These are phyloP conservation scores for barley (Hordeum vulgare) DNA, from an alignment of 176 grass and related monocot genomes.

Conservation along the genomic window DNA sequence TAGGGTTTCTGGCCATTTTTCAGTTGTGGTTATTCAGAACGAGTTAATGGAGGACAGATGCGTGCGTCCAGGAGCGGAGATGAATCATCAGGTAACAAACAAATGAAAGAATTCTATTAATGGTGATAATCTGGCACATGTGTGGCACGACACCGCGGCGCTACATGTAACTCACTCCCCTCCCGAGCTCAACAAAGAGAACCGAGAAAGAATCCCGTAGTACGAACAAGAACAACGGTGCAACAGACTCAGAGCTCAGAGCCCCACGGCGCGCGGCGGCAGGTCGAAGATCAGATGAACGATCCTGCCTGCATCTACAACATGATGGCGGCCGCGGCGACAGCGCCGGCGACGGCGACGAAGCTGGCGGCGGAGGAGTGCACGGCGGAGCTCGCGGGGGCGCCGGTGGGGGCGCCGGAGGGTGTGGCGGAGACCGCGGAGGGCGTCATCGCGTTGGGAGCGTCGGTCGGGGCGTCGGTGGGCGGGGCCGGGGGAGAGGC, in stretches of 20 bases:
- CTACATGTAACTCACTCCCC: not conserved
- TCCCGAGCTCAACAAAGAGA: not conserved
- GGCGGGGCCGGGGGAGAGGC: conserved; percentile 26
- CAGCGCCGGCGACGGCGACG: conserved; percentile 23
- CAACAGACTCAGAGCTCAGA: not conserved
- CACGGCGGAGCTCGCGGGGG: not conserved
- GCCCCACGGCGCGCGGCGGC: not conserved
- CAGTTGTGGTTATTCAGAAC: not conserved
- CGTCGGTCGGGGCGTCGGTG: not conserved
- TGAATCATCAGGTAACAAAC: not conserved
- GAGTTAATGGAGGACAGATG: not conserved
- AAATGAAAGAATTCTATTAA: not conserved
- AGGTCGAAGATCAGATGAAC: not conserved
- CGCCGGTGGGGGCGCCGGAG: not conserved
- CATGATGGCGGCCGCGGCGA: conserved; percentile 35
- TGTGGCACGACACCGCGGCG: not conserved
- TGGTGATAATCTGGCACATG: not conserved
- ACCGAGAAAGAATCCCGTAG: not conserved
- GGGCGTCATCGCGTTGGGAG: not conserved
- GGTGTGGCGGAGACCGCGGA: conserved; percentile 7
- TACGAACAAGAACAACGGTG: not conserved
- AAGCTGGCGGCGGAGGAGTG: conserved; percentile 21
- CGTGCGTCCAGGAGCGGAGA: not conserved
- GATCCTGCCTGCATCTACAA: conserved; percentile 23
- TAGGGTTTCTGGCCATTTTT: not conserved